Evolutionary conservation across 768 basidiomycete genomes (phyloP).

Genomic region (Antrodiella citrinella): DNA sequence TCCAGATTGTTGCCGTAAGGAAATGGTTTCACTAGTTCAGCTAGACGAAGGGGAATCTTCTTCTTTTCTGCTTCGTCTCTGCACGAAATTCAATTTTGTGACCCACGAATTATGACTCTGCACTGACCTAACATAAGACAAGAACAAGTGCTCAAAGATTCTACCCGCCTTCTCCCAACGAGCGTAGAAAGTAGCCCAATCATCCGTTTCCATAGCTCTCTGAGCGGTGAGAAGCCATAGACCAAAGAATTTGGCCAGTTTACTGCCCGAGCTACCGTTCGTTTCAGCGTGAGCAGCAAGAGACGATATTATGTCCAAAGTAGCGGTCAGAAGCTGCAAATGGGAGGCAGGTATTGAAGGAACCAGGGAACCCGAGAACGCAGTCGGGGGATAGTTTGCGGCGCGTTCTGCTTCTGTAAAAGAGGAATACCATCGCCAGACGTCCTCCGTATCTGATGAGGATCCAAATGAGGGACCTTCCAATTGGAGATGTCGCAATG

Average conservation of each 20-base stretch:
- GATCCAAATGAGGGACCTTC: constrained; percentile 50
- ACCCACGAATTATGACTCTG: too few species aligned
- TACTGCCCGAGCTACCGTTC: constrained; percentile 72
- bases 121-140: constrained; percentile 62
- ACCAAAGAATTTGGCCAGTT: constrained; percentile 64
- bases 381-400: constrained; percentile 51
- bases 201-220: constrained; percentile 35
- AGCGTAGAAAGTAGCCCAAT: constrained; percentile 59
- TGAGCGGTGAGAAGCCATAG: constrained; percentile 58
- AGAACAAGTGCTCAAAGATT: constrained; percentile 69
- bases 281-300: constrained; percentile 65
- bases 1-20: constrained; percentile 38
- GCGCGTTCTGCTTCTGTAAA: constrained; percentile 56
- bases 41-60: constrained; percentile 60
- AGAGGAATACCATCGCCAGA: constrained; percentile 55
- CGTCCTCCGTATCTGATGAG: constrained; percentile 6
- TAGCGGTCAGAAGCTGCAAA: constrained; percentile 45
- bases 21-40: constrained; percentile 63
- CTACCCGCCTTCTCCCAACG: constrained; percentile 71
- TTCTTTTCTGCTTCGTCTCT: constrained; percentile 52
- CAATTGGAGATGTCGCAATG: constrained; percentile 62
- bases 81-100: neutral
- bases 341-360: constrained; percentile 56
- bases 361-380: constrained; percentile 53
- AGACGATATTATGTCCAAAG: constrained; percentile 57